These are phyloP conservation scores for Zoysia japonica DNA, from an alignment of 176 grass and related monocot species.

Conservation along the genomic window DNA sequence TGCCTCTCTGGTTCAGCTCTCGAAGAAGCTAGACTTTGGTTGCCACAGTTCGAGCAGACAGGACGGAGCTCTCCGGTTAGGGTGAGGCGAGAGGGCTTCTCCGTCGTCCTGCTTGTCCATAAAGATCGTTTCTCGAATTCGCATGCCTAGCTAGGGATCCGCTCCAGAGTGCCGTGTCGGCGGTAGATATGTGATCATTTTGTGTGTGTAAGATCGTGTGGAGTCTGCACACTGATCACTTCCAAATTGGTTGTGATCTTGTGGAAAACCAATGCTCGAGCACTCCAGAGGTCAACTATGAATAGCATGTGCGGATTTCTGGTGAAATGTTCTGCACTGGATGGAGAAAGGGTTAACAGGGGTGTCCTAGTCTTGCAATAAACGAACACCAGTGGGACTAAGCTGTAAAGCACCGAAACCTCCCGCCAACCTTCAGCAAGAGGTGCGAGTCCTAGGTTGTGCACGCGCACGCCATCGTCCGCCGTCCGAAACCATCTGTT, in stretches of 20 bases:
- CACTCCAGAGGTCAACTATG: no score
- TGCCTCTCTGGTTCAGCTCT: not conserved
- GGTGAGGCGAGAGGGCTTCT: not conserved
- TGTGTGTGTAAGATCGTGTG: slow-evolving; percentile 4
- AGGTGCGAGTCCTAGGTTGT: no score
- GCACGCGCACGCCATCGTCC: no score
- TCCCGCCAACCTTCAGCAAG: not conserved
- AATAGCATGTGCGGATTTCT: no score
- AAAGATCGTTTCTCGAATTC: slow-evolving; percentile 3
- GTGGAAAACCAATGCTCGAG: no score
- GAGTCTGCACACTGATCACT: slow-evolving; percentile 24
- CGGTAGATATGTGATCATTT: not conserved
- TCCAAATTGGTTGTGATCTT: slow-evolving; percentile 10
- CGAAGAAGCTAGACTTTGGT: not conserved
- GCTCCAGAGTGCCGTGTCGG: not conserved
- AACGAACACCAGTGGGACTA: not conserved
- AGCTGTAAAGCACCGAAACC: not conserved
- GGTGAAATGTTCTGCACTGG: no score
- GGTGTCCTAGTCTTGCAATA: not conserved
- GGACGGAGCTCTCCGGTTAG: not conserved
- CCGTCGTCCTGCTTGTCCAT: not conserved
- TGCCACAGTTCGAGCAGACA: slow-evolving; percentile 49
- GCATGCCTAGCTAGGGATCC: slow-evolving; percentile 9
- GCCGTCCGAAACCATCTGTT: not conserved
- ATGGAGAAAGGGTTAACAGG: no score